Base-by-base conservation (phyloP, 805 yeast species). In the Schizosaccharomyces octosporus region DNA sequence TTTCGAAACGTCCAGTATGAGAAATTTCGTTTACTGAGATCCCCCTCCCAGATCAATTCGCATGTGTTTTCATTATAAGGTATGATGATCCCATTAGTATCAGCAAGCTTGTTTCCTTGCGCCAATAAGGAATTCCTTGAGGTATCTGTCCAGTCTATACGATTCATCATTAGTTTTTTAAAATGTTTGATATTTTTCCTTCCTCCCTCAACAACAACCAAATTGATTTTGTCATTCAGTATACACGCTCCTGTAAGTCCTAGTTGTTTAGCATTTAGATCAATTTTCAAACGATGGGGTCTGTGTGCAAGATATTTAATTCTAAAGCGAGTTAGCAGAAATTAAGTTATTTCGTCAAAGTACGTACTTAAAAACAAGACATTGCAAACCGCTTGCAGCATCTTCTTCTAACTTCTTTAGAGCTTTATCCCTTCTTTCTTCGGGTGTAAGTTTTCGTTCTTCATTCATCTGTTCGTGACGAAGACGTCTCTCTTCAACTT, bases 171-270 rank as follows among this genome's bases (percentile, higher is more conserved):
- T 59, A 88, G 72, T 64, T 79, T 81, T 61, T 80, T 80, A 70
- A 80, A 88, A 65, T 79, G 79, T n/a, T 74, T 75, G 27, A 85
- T 71, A 45, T 81, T 74, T 64, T 81, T 81, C 41, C 73, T 78
- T 0, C 84, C 82, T 0, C 97, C 97, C 66, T 86, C 90, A 1
- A 81, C 83, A 1, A 90, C 74, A 0, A 90, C 76, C 51, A 89
- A 67, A 48, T 79, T 79, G 64, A 80, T 77, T 6, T 63, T 61
- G 1, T 69, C 66, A 42, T 66, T 64, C 55, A 69, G 61, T 3
- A 75, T 62, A 3, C 71, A 65, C 31, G 80, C 74, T 0, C 98
- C 99, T 2, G 74, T 75, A 31, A 89, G 70, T 1, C 74, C 78
- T 59, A 81, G 69, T 68, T 90, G 90, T 64, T 81, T 81, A 0